Evolutionary conservation across 371 early-diverging fungal genomes (phyloP).

Genomic region (Blakeslea trispora): DNA sequence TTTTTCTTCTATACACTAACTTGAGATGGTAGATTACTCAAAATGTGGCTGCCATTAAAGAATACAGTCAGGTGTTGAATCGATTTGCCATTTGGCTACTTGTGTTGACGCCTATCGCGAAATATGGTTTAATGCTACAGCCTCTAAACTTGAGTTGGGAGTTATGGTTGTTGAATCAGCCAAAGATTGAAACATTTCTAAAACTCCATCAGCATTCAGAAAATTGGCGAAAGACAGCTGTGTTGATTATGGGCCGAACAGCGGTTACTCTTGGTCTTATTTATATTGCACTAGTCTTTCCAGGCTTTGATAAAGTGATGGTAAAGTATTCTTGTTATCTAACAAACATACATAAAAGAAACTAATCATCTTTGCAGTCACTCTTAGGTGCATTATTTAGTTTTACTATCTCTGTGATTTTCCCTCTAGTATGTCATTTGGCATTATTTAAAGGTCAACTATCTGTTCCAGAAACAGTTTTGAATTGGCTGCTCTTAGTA

Average conservation of each 20-base stretch:
- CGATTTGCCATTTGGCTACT: conserved; percentile 54
- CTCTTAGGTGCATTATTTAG: conserved; percentile 62
- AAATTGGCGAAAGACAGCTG: conserved; percentile 4
- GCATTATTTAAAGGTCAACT: conserved; percentile 36
- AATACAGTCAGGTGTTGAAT: conserved; percentile 49
- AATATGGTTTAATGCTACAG: conserved; percentile 58
- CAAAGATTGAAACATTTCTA: conserved; percentile 18
- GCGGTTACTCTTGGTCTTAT: conserved; percentile 34
- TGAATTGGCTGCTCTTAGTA: conserved; percentile 26
- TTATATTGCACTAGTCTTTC: conserved; percentile 51
- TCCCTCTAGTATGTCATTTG: conserved; percentile 58
- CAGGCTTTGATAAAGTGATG: conserved; percentile 64
- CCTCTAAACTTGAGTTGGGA: conserved; percentile 59
- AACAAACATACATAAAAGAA: no score
- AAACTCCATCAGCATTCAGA: conserved; percentile 13
- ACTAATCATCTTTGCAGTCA: conserved; percentile 23
- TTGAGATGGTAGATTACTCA: conserved; percentile 50
- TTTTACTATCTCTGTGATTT: conserved; percentile 57
- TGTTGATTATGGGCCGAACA: conserved; percentile 22
- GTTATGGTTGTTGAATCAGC: conserved; percentile 25
- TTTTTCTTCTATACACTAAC: not conserved
- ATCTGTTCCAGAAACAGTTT: conserved; percentile 14
- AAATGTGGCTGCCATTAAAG: conserved; percentile 55
- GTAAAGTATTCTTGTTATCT: no score
- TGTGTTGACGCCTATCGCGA: conserved; percentile 65